Base-by-base conservation (phyloP, 2,329 filamentous ascomycete genomes). In the Cryphonectria naterciae region DNA sequence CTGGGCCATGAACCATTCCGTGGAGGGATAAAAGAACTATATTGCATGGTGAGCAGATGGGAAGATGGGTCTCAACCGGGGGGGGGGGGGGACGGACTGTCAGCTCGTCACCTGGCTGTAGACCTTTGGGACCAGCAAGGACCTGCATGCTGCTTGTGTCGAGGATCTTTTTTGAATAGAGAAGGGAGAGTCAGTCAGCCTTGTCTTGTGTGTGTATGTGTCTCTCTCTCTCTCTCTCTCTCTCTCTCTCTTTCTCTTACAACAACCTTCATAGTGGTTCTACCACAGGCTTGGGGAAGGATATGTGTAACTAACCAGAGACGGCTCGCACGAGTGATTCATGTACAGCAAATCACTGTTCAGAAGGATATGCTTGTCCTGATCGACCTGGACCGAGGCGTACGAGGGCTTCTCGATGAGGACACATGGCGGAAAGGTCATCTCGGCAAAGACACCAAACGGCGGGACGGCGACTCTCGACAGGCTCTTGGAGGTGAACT, bases 1-100 rank as follows among this genome's bases (percentile, higher is more conserved):
- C 82, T 93, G 91, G 43, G 88, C 88, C 91, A 93, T 93, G 76
- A 84, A 77, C 90, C 90, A 93, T 80, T 93, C 91, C 1, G 91
- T 93, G 68, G 89, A 92, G 4, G 91, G 91, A 76, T 93, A 93
- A 81, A 93, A 93, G 82, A 93, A 93, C 78, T 88, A 67, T 35
- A 46, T 13, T 2, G 32, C 1, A 37, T 54, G 19, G 58, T 28
- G 46, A 10, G 41, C 32, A 37, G 11, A 3, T 3, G 10, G 28
- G 25, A 32, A 32, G 13, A 15, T 15, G 41, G 39, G 2, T 2
- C 11, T 32, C 7, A 43, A 5, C 13, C 19, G 43, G 41, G 19
- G 7, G n/a, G 32, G 13, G 15, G 28, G 54, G 10, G 22, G 41
- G 61, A 79, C 72, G 60, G 69, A 87, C 86, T 68, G 88, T 89